phyloP scores from a whole-genome alignment of 345 rosid genomes.

The Luvunga scandens region DNA sequence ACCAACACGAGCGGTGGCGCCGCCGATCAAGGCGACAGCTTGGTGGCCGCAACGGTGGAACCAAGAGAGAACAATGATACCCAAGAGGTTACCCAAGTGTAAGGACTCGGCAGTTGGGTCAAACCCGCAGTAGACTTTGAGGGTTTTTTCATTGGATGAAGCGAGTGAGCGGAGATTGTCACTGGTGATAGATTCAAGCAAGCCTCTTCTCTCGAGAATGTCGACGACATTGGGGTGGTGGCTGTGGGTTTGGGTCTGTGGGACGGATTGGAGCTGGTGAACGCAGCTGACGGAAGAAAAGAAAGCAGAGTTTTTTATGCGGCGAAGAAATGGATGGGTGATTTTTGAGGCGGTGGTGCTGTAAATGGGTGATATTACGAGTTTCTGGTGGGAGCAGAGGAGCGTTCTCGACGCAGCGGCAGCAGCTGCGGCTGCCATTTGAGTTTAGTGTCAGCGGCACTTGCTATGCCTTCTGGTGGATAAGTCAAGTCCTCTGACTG shows the following conservation, averaged over 20 bases:
- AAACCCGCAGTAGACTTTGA: constrained; percentile 86
- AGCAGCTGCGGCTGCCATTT: constrained; percentile 17
- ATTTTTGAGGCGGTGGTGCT: constrained; percentile 12
- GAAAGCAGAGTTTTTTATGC: constrained; percentile 19
- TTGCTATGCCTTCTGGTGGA: neutral
- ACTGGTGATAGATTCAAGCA: constrained; percentile 78
- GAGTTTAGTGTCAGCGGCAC: neutral
- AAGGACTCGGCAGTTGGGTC: constrained; percentile 95
- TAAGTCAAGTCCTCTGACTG: neutral
- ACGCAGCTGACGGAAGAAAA: constrained; percentile 38
- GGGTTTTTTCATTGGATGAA: constrained; percentile 29
- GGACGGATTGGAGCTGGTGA: constrained; percentile 30
- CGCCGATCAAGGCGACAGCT: constrained; percentile 86
- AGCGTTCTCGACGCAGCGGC: constrained; percentile 35
- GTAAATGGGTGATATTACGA: constrained; percentile 30
- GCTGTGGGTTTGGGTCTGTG: constrained; percentile 26
- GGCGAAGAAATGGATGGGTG: constrained; percentile 17
- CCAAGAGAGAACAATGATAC: constrained; percentile 93
- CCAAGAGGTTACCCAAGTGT: constrained; percentile 90
- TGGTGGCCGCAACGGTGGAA: constrained; percentile 86
- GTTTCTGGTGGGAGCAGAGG: constrained; percentile 32
- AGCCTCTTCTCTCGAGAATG: constrained; percentile 76
- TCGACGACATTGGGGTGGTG: constrained; percentile 56
- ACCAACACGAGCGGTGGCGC: constrained; percentile 90
- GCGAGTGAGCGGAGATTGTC: constrained; percentile 63